Conservation (phyloP, 2,329 filamentous ascomycete genomes). For the Alternaria metachromatica region DNA sequence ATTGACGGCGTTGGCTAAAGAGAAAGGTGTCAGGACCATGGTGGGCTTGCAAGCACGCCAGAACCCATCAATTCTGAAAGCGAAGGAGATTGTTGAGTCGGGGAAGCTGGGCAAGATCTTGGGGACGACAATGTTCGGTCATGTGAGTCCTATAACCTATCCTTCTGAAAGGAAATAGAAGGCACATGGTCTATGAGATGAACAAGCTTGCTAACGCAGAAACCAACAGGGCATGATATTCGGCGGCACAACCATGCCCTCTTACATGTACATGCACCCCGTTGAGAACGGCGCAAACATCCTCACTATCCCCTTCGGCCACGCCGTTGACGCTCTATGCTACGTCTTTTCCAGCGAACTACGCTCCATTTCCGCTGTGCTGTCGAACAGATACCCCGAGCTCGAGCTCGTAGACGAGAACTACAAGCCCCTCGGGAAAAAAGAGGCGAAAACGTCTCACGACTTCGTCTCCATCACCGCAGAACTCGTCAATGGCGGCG, state of each 20-base stretch:
- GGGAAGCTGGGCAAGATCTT: slow-evolving; percentile 55
- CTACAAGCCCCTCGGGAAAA: slow-evolving; percentile 19
- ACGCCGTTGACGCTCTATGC: slow-evolving; percentile 40
- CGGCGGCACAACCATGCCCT: slow-evolving; percentile 18
- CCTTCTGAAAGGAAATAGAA: not conserved
- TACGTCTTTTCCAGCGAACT: slow-evolving; percentile 38
- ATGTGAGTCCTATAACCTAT: slow-evolving; percentile 9
- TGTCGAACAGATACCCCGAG: slow-evolving; percentile 31
- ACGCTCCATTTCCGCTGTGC: slow-evolving; percentile 31
- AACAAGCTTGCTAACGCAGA: not conserved
- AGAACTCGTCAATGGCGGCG: slow-evolving; percentile 29
- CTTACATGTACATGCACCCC: slow-evolving; percentile 58
- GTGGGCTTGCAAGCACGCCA: slow-evolving; percentile 58
- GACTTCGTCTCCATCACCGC: slow-evolving; percentile 37
- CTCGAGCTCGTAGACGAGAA: slow-evolving; percentile 26
- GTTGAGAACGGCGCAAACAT: slow-evolving; percentile 54
- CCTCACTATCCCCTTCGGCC: slow-evolving; percentile 51
- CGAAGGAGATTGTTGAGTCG: slow-evolving; percentile 52
- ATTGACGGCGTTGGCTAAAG: slow-evolving; percentile 50
- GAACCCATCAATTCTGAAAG: slow-evolving; percentile 49
- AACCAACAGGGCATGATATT: slow-evolving; percentile 27
- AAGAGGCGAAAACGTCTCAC: slow-evolving; percentile 35
- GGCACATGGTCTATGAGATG: no score
- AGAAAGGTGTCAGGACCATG: slow-evolving; percentile 52
- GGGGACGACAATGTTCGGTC: slow-evolving; percentile 42